Percentiles rank a stretch among this genome's conserved stretches.
Evolutionary conservation across 176 grass and related monocot species (phyloP).

Genomic region (Oryza officinalis): DNA sequence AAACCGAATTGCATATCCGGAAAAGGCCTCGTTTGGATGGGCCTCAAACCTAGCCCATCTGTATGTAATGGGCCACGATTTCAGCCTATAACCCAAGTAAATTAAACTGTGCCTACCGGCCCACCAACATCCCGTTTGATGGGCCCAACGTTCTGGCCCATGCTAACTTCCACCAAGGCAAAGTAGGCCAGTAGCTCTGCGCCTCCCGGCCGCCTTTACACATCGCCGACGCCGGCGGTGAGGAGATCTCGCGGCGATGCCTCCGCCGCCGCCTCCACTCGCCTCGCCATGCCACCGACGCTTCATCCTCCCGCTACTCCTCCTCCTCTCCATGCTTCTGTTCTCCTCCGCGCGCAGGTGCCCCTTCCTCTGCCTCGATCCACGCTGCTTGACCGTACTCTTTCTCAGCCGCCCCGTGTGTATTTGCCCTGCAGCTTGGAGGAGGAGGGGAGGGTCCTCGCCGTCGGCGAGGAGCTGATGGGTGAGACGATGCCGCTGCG

Average conservation of each 20-base stretch:
- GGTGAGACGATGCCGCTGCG: constrained; percentile 61
- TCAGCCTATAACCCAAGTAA: not conserved
- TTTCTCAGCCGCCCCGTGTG: not conserved
- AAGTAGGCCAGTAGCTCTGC: not conserved
- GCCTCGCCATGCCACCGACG: not conserved
- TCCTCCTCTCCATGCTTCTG: not conserved
- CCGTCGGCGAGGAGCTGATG: constrained; percentile 59
- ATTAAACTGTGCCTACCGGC: too few relatives aligned
- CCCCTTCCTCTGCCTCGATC: not conserved
- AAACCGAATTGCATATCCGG: too few relatives aligned
- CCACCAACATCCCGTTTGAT: not conserved
- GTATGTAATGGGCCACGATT: too few relatives aligned
- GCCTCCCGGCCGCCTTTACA: not conserved
- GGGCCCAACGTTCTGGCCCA: not conserved
- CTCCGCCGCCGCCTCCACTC: constrained; percentile 16
- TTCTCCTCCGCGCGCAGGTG: constrained; percentile 2
- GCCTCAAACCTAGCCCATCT: too few relatives aligned
- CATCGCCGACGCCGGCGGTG: constrained; percentile 7
- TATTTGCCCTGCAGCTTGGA: constrained; percentile 36
- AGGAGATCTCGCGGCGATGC: not conserved
- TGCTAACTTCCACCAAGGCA: too few relatives aligned
- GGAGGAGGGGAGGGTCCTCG: constrained; percentile 47
- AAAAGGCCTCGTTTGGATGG: too few relatives aligned
- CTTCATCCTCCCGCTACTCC: not conserved
- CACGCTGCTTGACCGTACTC: not conserved